phyloP scores from a whole-genome alignment of 2,329 filamentous ascomycete species.

The Cladosporium sp. region DNA sequence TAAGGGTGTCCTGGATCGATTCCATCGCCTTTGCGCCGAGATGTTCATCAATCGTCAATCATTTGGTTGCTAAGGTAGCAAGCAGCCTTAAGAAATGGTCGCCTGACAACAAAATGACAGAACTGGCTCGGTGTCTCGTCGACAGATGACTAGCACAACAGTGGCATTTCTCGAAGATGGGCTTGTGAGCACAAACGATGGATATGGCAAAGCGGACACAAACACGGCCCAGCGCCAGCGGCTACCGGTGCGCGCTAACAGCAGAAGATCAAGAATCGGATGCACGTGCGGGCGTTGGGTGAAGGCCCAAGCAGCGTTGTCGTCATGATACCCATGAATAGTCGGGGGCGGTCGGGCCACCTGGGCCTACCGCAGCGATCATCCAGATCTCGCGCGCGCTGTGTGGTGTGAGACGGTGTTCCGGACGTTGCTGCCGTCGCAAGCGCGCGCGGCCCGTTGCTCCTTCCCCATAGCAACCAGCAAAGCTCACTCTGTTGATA shows the following conservation, averaged over 20 bases:
- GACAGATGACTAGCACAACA: not conserved
- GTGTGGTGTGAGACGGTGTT: slow-evolving; percentile 5
- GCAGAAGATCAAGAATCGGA: not conserved
- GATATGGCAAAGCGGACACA: not conserved
- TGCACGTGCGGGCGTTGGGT: not conserved
- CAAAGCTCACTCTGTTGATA: slow-evolving; percentile 4
- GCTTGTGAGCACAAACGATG: not conserved
- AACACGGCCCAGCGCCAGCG: not conserved
- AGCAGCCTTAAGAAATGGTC: too few relatives aligned
- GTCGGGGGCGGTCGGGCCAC: too few relatives aligned
- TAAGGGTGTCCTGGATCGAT: too few relatives aligned
- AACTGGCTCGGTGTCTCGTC: not conserved
- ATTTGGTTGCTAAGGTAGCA: too few relatives aligned
- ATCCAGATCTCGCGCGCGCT: not conserved
- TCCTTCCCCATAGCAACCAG: slow-evolving; percentile 8
- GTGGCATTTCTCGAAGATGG: not conserved
- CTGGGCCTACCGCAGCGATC: not conserved
- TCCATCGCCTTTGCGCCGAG: too few relatives aligned
- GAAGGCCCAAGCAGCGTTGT: not conserved
- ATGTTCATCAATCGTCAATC: too few relatives aligned
- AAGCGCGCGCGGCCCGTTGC: slow-evolving; percentile 4
- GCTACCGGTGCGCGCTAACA: not conserved
- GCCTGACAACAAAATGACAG: not conserved
- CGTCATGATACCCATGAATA: slow-evolving; percentile 3
- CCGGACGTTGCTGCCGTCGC: slow-evolving; percentile 6